A percentile compares a stretch with the other conserved stretches of the same genome.
These are phyloP conservation scores for Botryotinia globosa DNA, from an alignment of 2,329 filamentous ascomycete species.

Conservation along the genomic window DNA sequence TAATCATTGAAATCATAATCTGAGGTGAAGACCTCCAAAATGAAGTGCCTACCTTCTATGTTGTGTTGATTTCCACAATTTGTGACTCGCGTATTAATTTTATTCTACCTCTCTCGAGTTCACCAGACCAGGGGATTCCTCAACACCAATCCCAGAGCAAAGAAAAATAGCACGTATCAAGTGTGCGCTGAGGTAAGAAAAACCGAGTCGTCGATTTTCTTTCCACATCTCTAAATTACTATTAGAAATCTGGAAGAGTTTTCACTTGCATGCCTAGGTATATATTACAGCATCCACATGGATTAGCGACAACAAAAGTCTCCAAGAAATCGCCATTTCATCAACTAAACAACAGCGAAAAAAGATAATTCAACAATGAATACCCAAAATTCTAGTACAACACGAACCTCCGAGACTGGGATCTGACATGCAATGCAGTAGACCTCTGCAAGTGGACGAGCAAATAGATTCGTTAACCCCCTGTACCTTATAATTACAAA, in stretches of 20 bases:
- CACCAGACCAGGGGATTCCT: accelerated
- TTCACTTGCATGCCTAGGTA: background rate
- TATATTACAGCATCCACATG: too few relatives aligned
- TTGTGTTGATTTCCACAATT: background rate
- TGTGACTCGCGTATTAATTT: background rate
- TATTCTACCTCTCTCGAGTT: background rate
- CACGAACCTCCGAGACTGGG: accelerated
- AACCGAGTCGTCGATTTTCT: background rate
- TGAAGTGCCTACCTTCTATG: background rate
- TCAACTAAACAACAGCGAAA: accelerated
- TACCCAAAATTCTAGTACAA: background rate
- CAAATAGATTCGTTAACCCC: too few relatives aligned
- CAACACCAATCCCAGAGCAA: background rate
- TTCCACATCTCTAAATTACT: background rate
- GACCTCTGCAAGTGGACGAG: background rate
- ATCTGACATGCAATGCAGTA: background rate
- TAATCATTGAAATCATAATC: background rate
- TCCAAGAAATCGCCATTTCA: background rate
- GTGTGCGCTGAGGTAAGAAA: too few relatives aligned
- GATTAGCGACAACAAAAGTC: background rate
- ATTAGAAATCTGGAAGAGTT: accelerated
- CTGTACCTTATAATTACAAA: too few relatives aligned
- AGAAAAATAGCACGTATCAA: background rate
- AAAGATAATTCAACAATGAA: background rate
- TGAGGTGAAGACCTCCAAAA: background rate